phyloP scores from a whole-genome alignment of 805 yeast genomes.

The Metschnikowia koreensis region DNA sequence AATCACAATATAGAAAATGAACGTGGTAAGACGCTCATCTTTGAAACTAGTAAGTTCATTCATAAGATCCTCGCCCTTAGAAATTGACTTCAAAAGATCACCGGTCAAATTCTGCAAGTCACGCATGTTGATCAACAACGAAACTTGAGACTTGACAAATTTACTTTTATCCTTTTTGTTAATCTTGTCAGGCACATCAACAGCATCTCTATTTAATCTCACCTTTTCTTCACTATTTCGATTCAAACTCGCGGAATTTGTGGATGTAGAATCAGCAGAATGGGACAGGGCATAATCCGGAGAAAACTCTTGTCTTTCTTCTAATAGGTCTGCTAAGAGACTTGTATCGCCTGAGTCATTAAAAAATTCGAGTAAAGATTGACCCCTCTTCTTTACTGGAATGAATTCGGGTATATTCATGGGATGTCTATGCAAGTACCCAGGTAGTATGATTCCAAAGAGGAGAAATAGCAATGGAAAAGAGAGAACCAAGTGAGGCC shows the following conservation, averaged over 20 bases:
- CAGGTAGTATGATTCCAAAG: conserved; percentile 64
- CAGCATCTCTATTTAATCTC: neutral
- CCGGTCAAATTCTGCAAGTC: conserved; percentile 69
- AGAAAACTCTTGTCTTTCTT: conserved; percentile 9
- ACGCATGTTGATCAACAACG: conserved; percentile 60
- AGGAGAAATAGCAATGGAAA: conserved; percentile 60
- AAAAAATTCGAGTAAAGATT: conserved; percentile 47
- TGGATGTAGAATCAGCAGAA: conserved; percentile 10
- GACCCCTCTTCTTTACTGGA: conserved; percentile 50
- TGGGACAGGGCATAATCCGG: conserved; percentile 12
- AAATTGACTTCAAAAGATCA: conserved; percentile 48
- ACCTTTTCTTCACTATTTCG: conserved; percentile 1
- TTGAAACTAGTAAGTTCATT: conserved; percentile 66
- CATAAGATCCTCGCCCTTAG: conserved; percentile 52
- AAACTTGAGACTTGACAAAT: conserved; percentile 35
- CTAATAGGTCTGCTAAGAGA: conserved; percentile 32
- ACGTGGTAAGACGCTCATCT: conserved; percentile 66
- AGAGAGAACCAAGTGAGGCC: conserved; percentile 66
- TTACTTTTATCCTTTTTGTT: conserved; percentile 18
- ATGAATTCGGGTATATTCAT: conserved; percentile 43
- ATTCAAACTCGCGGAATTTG: conserved; percentile 3
- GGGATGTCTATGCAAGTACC: conserved; percentile 69
- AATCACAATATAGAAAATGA: conserved; percentile 44
- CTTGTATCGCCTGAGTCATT: conserved; percentile 30
- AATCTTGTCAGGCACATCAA: neutral